These are phyloP conservation scores for Phaseolus coccineus DNA, from an alignment of 331 rosid species.

Conservation along the genomic window DNA sequence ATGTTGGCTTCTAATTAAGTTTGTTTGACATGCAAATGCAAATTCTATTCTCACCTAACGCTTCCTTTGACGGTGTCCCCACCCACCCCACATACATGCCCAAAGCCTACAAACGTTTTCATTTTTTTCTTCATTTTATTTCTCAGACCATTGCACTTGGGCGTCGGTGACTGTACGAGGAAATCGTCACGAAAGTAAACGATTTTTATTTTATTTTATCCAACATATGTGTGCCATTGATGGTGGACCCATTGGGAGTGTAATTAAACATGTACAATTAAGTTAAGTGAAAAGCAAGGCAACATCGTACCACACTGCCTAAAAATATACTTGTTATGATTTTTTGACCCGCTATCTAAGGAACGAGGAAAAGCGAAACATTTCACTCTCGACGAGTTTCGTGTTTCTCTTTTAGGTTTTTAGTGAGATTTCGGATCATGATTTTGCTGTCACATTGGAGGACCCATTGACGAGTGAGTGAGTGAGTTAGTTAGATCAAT, in stretches of 20 bases:
- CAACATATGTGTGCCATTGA: background rate
- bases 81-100: constrained; percentile 46
- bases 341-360: constrained; percentile 55
- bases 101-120: constrained; percentile 20
- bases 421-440: constrained; percentile 36
- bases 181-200: constrained; percentile 45
- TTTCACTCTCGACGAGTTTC: constrained; percentile 33
- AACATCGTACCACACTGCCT: background rate
- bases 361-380: constrained; percentile 43
- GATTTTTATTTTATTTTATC: constrained; percentile 15
- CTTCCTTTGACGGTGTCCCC: constrained; percentile 60
- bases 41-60: constrained; percentile 59
- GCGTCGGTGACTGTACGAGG: constrained; percentile 58
- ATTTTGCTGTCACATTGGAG: constrained; percentile 50
- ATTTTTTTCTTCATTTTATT: background rate
- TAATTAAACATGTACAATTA: background rate
- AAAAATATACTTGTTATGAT: constrained; percentile 17
- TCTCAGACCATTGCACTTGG: constrained; percentile 44
- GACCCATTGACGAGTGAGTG: constrained; percentile 36
- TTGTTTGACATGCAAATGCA: constrained; percentile 44
- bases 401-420: constrained; percentile 16
- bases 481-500: constrained; percentile 38
- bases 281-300: constrained; percentile 37
- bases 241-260: constrained; percentile 30
- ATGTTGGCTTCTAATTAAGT: constrained; percentile 56